These are phyloP conservation scores for Blakeslea trispora DNA, from an alignment of 371 early-diverging fungal genomes.

Conservation along the genomic window DNA sequence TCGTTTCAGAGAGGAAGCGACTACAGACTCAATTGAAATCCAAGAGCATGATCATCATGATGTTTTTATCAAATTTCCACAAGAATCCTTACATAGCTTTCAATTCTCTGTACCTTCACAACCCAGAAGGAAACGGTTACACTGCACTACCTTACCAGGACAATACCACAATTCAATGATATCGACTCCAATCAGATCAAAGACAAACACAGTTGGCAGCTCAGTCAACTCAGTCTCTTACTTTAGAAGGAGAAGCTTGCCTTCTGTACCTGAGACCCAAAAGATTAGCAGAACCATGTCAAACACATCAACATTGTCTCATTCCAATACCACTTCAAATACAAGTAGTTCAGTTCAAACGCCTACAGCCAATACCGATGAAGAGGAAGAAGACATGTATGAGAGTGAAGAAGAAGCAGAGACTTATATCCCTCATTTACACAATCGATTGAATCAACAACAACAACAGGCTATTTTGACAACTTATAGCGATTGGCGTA, in stretches of 20 bases:
- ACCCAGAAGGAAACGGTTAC: slow-evolving; percentile 36
- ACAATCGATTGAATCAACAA: slow-evolving; percentile 43
- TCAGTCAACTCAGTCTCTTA: background rate
- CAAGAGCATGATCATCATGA: slow-evolving; percentile 3
- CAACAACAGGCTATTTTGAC: slow-evolving; percentile 68
- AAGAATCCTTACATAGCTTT: slow-evolving; percentile 61
- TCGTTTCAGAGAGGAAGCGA: slow-evolving; percentile 30
- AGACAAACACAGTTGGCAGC: slow-evolving; percentile 3
- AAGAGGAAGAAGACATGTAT: background rate
- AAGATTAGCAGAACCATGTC: background rate
- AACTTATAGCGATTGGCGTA: slow-evolving; percentile 57
- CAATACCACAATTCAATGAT: background rate
- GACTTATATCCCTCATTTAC: slow-evolving; percentile 41
- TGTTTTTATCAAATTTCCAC: slow-evolving; percentile 20
- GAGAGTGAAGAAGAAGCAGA: slow-evolving; percentile 9
- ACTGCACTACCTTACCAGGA: slow-evolving; percentile 31
- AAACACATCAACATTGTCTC: background rate
- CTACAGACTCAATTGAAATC: background rate
- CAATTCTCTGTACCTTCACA: slow-evolving; percentile 44
- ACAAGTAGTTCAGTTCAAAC: slow-evolving; percentile 1
- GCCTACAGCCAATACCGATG: background rate
- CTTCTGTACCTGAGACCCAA: background rate
- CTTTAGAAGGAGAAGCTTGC: slow-evolving; percentile 1
- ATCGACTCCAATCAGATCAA: background rate
- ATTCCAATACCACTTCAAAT: slow-evolving; percentile 10